These are phyloP conservation scores for Brassica rapa DNA, from an alignment of 345 rosid genomes.

Conservation along the genomic window DNA sequence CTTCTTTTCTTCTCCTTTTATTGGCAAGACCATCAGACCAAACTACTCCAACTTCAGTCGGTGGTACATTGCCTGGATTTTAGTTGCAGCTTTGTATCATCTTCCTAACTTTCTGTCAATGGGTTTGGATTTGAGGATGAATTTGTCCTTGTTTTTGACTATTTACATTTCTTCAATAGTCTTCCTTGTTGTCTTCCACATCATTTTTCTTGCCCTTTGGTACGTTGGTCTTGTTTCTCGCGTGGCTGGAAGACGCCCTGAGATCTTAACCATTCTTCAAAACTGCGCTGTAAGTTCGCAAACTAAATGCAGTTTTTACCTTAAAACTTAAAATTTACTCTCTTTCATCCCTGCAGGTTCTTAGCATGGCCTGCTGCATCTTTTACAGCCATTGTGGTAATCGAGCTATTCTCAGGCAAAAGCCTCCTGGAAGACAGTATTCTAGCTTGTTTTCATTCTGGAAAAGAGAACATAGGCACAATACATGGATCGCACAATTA, in stretches of 20 bases:
- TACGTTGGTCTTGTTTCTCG: slow-evolving; percentile 91
- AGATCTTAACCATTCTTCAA: slow-evolving; percentile 84
- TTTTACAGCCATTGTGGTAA: slow-evolving; percentile 99
- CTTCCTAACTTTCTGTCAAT: slow-evolving; percentile 99
- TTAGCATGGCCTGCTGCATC: slow-evolving; percentile 95
- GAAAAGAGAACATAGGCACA: slow-evolving; percentile 65
- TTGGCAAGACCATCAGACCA: slow-evolving; percentile 93
- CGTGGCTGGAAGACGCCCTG: slow-evolving; percentile 94
- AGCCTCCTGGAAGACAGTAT: slow-evolving; percentile 49
- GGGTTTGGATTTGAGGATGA: slow-evolving; percentile 99
- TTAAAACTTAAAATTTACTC: slow-evolving; percentile 5
- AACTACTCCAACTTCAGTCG: slow-evolving; percentile 95
- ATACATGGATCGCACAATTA: slow-evolving; percentile 72
- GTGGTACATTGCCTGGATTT: slow-evolving; percentile 99
- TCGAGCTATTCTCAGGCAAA: slow-evolving; percentile 70
- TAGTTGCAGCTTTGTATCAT: slow-evolving; percentile 95
- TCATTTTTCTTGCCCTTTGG: slow-evolving; percentile 88
- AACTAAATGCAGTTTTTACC: slow-evolving; percentile 17
- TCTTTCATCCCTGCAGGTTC: slow-evolving; percentile 59
- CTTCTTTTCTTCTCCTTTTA: slow-evolving; percentile 95
- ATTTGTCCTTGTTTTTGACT: slow-evolving; percentile 89
- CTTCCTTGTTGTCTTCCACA: slow-evolving; percentile 92
- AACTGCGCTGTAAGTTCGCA: slow-evolving; percentile 79
- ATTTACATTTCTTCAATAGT: slow-evolving; percentile 80
- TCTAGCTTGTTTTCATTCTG: slow-evolving; percentile 74